A percentile compares a stretch with the other conserved stretches of the same genome.
phyloP scores from a whole-genome alignment of 139 green algal genomes.

The Tetraselmis striata region DNA sequence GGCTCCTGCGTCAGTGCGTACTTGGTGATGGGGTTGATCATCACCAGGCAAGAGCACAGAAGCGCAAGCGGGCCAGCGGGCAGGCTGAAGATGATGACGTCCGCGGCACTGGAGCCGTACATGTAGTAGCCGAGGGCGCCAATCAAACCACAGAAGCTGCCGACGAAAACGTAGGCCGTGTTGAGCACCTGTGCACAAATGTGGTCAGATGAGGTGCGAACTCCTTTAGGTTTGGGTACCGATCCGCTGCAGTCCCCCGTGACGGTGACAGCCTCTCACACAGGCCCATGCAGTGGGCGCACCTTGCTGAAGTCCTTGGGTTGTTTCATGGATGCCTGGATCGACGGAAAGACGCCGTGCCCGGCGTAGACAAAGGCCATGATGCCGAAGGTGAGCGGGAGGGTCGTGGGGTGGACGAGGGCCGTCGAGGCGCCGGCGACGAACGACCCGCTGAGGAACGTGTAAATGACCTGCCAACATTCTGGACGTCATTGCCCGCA shows the following conservation, averaged over 20 bases:
- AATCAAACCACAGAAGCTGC: constrained; percentile 39
- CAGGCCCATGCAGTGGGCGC: neutral
- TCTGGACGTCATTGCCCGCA: no score
- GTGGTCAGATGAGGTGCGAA: no score
- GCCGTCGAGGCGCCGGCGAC: constrained; percentile 28
- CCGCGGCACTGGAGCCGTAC: constrained; percentile 37
- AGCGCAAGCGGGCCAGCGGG: constrained; percentile 31
- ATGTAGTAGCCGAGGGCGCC: constrained; percentile 48
- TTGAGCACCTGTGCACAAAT: constrained; percentile 59
- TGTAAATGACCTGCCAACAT: constrained; percentile 39
- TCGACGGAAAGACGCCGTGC: constrained; percentile 66
- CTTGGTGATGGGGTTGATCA: constrained; percentile 53
- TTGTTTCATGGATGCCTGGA: constrained; percentile 29
- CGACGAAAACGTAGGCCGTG: constrained; percentile 43
- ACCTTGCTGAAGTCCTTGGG: neutral
- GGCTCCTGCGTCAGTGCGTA: constrained; percentile 67
- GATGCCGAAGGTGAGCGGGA: constrained; percentile 66
- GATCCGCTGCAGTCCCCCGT: neutral
- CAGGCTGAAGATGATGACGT: constrained; percentile 57
- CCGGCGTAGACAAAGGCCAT: constrained; percentile 71
- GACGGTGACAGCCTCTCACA: no score
- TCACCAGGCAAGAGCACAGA: constrained; percentile 22
- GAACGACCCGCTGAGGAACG: constrained; percentile 30
- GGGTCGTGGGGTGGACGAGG: constrained; percentile 34
- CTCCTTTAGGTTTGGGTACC: neutral